Conservation (phyloP, 2,329 filamentous ascomycete species). For the Botrytis fabae region DNA sequence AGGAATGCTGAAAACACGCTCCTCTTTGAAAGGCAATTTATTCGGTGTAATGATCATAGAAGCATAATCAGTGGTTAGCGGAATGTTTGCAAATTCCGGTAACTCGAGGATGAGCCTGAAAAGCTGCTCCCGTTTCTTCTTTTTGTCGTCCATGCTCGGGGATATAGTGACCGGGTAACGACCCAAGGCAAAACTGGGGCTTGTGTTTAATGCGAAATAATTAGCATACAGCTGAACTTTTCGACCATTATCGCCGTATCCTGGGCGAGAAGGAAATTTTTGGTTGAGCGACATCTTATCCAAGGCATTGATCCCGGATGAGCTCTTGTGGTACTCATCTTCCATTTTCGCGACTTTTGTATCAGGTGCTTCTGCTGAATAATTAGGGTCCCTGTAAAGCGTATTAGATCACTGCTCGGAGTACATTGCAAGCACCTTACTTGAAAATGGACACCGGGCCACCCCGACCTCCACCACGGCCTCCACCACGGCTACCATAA, state of each 20-base stretch:
- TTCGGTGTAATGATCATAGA: slow-evolving; percentile 35
- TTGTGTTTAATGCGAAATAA: slow-evolving; percentile 37
- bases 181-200: slow-evolving; percentile 31
- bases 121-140: slow-evolving; percentile 31
- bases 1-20: slow-evolving; percentile 26
- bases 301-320: slow-evolving; percentile 29
- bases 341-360: slow-evolving; percentile 37
- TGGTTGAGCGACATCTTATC: slow-evolving; percentile 27
- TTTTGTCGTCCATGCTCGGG: slow-evolving; percentile 35
- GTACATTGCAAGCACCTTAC: slow-evolving; percentile 28
- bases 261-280: slow-evolving; percentile 36
- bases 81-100: slow-evolving; percentile 32
- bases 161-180: slow-evolving; percentile 38
- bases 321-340: slow-evolving; percentile 35
- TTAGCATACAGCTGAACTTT: slow-evolving; percentile 39
- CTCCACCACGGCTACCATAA: slow-evolving; percentile 30
- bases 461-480: slow-evolving; percentile 36
- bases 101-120: slow-evolving; percentile 35
- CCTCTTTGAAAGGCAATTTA: slow-evolving; percentile 14
- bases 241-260: slow-evolving; percentile 37
- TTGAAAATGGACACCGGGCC: slow-evolving; percentile 33
- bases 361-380: slow-evolving; percentile 32
- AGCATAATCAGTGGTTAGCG: slow-evolving; percentile 36
- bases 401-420: background rate
- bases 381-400: slow-evolving; percentile 32